Evolutionary conservation across 2,329 filamentous ascomycete genomes (phyloP).

Genomic region (Penicillium sp.): DNA sequence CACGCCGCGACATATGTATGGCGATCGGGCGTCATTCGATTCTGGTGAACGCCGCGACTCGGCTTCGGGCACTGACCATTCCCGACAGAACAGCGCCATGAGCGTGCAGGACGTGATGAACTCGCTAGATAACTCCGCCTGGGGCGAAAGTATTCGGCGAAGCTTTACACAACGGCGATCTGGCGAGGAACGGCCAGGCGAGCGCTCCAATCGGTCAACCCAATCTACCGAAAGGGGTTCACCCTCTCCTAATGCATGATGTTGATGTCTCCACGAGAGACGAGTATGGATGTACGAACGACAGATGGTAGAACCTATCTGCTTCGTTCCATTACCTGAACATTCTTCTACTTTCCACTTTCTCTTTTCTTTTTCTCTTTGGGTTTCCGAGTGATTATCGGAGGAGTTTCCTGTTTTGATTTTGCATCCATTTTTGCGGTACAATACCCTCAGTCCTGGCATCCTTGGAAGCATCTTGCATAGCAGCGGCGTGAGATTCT

Average conservation of each 20-base stretch:
- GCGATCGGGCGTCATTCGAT: constrained; percentile 35
- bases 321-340: constrained; percentile 5
- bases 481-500: constrained; percentile 25
- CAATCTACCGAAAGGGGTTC: constrained; percentile 4
- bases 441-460: constrained; percentile 17
- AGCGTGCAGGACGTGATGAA: constrained; percentile 77
- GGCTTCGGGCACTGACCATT: constrained; percentile 39
- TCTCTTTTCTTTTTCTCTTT: constrained; percentile 1
- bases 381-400: neutral
- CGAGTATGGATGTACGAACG: constrained; percentile 6
- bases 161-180: constrained; percentile 71
- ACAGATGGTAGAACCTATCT: neutral
- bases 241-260: constrained; percentile 12
- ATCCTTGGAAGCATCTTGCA: constrained; percentile 22
- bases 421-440: constrained; percentile 15
- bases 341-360: constrained; percentile 5
- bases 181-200: constrained; percentile 12
- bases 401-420: neutral
- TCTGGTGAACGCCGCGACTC: constrained; percentile 21
- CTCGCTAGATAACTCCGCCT: constrained; percentile 83
- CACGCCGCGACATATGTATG: constrained; percentile 32
- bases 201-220: neutral
- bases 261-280: constrained; percentile 6
- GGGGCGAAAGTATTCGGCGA: constrained; percentile 87
- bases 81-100: constrained; percentile 67